These are phyloP conservation scores for Penicillium cataractarum DNA, from an alignment of 495 filamentous ascomycete genomes.

Conservation along the genomic window DNA sequence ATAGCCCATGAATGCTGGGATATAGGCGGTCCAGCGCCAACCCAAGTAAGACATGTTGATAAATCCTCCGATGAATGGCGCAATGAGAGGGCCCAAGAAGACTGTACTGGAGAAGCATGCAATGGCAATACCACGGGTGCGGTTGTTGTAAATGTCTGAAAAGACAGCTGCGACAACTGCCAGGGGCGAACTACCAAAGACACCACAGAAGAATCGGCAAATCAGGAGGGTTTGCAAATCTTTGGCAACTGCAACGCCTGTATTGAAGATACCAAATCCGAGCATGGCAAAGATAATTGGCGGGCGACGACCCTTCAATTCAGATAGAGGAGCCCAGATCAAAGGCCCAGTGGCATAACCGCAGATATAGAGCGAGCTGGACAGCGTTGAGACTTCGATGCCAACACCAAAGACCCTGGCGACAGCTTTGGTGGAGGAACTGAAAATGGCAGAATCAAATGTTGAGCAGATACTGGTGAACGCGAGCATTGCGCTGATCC, in stretches of 20 bases:
- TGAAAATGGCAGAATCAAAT: constrained; percentile 44
- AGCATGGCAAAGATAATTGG: constrained; percentile 60
- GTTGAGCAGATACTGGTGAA: constrained; percentile 46
- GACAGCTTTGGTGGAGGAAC: constrained; percentile 25
- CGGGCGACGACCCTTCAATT: constrained; percentile 59
- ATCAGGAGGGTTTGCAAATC: constrained; percentile 62
- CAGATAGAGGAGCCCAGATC: constrained; percentile 68
- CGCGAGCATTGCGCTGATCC: constrained; percentile 39
- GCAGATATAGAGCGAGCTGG: constrained; percentile 59
- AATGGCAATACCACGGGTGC: constrained; percentile 65
- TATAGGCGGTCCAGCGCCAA: constrained; percentile 89
- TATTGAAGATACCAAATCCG: constrained; percentile 58
- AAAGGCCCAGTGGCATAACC: constrained; percentile 64
- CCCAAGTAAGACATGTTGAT: constrained; percentile 54
- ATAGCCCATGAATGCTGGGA: constrained; percentile 77
- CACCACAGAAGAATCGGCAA: constrained; percentile 68
- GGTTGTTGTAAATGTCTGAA: constrained; percentile 86
- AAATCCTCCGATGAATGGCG: constrained; percentile 88
- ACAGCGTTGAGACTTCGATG: constrained; percentile 55
- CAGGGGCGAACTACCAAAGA: constrained; percentile 71
- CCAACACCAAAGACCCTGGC: constrained; percentile 52
- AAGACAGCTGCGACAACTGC: constrained; percentile 89
- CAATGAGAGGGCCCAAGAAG: constrained; percentile 80
- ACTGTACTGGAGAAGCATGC: constrained; percentile 84
- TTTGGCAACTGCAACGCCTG: constrained; percentile 62